These are phyloP conservation scores for Cordyceps fumosorosea DNA, from an alignment of 2,329 filamentous ascomycete species.

Conservation along the genomic window DNA sequence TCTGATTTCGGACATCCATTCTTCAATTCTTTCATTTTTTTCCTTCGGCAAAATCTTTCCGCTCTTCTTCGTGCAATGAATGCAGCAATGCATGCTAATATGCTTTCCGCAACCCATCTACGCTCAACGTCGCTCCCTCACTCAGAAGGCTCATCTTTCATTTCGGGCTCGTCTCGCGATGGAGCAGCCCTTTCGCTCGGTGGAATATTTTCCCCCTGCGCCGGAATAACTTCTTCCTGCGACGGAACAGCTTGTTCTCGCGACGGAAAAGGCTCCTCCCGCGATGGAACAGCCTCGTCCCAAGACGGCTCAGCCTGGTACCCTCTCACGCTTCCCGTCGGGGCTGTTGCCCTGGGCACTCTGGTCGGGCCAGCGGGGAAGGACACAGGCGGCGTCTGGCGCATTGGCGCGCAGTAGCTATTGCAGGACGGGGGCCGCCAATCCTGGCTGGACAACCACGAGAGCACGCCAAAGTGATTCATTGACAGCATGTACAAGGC, in stretches of 20 bases:
- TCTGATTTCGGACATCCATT: background rate
- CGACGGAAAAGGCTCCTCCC: too few species aligned
- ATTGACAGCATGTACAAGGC: conserved; percentile 3
- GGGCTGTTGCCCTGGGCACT: background rate
- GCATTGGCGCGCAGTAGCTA: background rate
- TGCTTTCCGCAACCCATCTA: background rate
- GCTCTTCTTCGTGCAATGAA: too few species aligned
- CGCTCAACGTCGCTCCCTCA: background rate
- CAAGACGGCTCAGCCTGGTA: background rate
- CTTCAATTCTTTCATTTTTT: background rate
- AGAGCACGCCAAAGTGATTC: background rate
- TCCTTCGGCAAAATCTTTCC: background rate
- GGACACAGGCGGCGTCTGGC: background rate
- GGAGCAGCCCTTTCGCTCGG: background rate
- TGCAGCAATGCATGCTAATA: background rate
- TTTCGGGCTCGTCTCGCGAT: background rate
- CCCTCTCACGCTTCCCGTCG: background rate
- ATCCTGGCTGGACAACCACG: background rate
- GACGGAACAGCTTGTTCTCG: too few species aligned
- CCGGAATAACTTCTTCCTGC: too few species aligned
- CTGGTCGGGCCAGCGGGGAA: background rate
- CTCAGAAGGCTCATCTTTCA: background rate
- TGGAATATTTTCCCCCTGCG: too few species aligned
- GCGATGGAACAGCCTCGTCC: background rate
- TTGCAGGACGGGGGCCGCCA: background rate